A percentile compares a stretch with the other conserved stretches of the same genome.
Conservation (phyloP, 2,329 filamentous ascomycete genomes). For the Cercospora sojina region DNA sequence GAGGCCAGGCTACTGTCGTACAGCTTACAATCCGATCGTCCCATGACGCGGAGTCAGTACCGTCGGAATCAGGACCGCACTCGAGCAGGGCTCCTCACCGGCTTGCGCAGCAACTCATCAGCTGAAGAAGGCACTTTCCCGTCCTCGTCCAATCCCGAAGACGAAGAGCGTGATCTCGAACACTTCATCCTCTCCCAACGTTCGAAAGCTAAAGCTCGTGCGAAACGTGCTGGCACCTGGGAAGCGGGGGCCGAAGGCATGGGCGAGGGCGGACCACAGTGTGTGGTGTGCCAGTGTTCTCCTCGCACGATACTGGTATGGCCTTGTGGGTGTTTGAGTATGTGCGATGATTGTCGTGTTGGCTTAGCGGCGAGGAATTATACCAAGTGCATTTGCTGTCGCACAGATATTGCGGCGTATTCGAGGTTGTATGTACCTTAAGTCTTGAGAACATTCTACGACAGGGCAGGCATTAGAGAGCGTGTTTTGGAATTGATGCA, state of each 20-base stretch:
- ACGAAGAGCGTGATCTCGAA: slow-evolving; percentile 60
- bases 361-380: slow-evolving; percentile 97
- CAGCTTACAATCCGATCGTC: slow-evolving; percentile 67
- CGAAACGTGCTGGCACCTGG: slow-evolving; percentile 51
- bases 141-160: slow-evolving; percentile 38
- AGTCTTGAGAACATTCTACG: neutral
- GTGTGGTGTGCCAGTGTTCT: slow-evolving; percentile 88
- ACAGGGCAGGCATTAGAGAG: neutral
- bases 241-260: slow-evolving; percentile 70
- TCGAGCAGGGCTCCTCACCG: slow-evolving; percentile 64
- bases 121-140: slow-evolving; percentile 27
- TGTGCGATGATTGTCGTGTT: slow-evolving; percentile 93
- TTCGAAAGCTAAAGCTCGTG: slow-evolving; percentile 45
- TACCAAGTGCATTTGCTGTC: slow-evolving; percentile 91
- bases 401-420: slow-evolving; percentile 83
- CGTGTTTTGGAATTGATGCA: neutral
- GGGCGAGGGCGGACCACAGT: slow-evolving; percentile 74
- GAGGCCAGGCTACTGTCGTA: slow-evolving; percentile 79
- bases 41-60: slow-evolving; percentile 81
- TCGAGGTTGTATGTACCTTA: slow-evolving; percentile 85
- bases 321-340: slow-evolving; percentile 90
- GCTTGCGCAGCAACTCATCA: slow-evolving; percentile 41
- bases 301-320: slow-evolving; percentile 88
- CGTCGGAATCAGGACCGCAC: slow-evolving; percentile 66
- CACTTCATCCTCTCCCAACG: slow-evolving; percentile 58